These are phyloP conservation scores for Chionographis japonica DNA, from an alignment of 106 monocot genomes.

Conservation along the genomic window DNA sequence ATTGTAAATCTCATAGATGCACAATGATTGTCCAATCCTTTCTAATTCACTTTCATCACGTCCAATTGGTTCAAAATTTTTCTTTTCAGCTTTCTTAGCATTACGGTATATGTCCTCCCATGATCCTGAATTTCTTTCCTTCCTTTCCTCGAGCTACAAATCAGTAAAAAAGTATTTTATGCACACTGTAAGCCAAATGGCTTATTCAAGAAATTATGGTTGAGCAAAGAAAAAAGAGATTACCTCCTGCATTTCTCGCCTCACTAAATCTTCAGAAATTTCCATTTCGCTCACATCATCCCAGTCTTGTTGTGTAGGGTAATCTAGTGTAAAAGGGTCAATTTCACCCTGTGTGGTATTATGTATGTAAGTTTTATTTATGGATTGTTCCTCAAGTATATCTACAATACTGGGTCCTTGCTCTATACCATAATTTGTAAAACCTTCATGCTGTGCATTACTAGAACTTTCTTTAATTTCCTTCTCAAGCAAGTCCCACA, in stretches of 20 bases:
- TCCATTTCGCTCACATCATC: conserved; percentile 62
- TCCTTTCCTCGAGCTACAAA: conserved; percentile 76
- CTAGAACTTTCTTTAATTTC: conserved; percentile 20
- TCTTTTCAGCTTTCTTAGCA: conserved; percentile 66
- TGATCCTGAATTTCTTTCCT: conserved; percentile 51
- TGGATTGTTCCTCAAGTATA: conserved; percentile 43
- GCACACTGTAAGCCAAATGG: not conserved
- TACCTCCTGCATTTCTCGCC: conserved; percentile 84
- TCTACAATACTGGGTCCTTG: conserved; percentile 41
- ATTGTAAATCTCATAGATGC: conserved; percentile 83
- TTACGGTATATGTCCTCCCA: conserved; percentile 82
- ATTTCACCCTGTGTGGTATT: conserved; percentile 13
- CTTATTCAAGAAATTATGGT: conserved; percentile 1
- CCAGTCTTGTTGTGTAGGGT: conserved; percentile 68
- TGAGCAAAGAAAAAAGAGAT: conserved; percentile 4
- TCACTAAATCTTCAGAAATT: conserved; percentile 66
- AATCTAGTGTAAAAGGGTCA: conserved; percentile 28
- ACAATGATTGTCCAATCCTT: conserved; percentile 69
- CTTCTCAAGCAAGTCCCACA: conserved; percentile 58
- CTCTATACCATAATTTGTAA: not conserved
- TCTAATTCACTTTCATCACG: conserved; percentile 89
- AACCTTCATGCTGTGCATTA: conserved; percentile 8
- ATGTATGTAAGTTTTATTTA: conserved; percentile 11
- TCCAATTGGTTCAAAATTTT: conserved; percentile 58
- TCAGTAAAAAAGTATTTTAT: not conserved